Conservation (phyloP, 768 basidiomycete genomes). For the Termitomyces sp. region DNA sequence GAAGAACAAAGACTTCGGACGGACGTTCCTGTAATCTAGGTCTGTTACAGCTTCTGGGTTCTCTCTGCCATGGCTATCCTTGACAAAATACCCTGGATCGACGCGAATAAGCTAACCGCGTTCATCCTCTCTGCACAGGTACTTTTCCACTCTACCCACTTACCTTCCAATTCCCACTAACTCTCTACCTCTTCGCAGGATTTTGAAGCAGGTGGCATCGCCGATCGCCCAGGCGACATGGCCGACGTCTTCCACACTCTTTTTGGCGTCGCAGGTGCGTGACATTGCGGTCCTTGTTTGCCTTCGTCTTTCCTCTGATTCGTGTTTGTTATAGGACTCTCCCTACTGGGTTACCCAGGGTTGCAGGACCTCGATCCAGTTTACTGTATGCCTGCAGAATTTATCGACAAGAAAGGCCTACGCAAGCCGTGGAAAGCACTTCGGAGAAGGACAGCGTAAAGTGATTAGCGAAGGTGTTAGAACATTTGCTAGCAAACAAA, state of each 20-base stretch:
- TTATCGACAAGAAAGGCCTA: constrained; percentile 71
- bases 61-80: constrained; percentile 86
- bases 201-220: constrained; percentile 85
- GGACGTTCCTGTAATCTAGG: constrained; percentile 39
- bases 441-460: constrained; percentile 26
- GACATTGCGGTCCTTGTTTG: background rate
- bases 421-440: constrained; percentile 63
- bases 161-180: background rate
- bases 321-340: constrained; percentile 55
- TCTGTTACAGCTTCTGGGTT: constrained; percentile 98
- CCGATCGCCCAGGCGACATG: constrained; percentile 91
- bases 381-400: constrained; percentile 87
- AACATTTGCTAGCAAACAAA: background rate
- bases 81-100: constrained; percentile 82
- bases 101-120: constrained; percentile 64
- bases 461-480: background rate
- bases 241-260: constrained; percentile 96
- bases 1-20: background rate
- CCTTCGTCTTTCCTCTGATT: background rate
- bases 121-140: constrained; percentile 93
- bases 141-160: constrained; percentile 4
- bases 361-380: constrained; percentile 88
- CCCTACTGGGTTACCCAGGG: constrained; percentile 82
- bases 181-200: constrained; percentile 51
- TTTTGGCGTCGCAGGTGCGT: constrained; percentile 83